Base-by-base conservation (phyloP, 306 rosid genomes). In the Cucurbita argyrosperma region DNA sequence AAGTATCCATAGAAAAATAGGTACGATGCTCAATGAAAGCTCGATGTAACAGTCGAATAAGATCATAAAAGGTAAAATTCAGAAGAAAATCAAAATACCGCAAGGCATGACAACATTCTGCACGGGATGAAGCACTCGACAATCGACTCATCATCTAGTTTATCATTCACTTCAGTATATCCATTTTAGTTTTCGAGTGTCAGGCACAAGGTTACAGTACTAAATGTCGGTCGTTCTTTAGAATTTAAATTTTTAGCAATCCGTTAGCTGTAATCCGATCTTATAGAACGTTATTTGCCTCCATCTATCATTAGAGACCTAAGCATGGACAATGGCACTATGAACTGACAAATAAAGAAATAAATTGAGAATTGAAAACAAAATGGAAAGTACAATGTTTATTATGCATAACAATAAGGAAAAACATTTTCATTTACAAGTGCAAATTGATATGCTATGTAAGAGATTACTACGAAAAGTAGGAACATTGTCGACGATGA, bases 1-100 rank as follows among this genome's bases (percentile, higher is more conserved):
- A 64, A 76, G 76, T 26, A 79, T 77, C 72, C 80, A 86, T 71
- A 62, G 77, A 78, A 77, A 74, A 67, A 81, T 38, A 80, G 18
- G 72, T 63, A 64, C 74, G 79, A 61, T 37, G 52, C 52, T 58
- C 57, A 40, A 51, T 70, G 40, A 58, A 62, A 75, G 50, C 12
- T 10, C 39, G 26, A 26, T 4, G 43, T 73, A 60, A 56, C 50
- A 73, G 42, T 30, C 38, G 0, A 4, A 73, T 18, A 53, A 56
- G 42, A 11, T 55, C 53, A 75, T 43, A 14, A 14, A 43, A 26
- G 13, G 37, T 23, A 74, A 57, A 56, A 53, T 43, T 4, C 38
- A 72, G 47, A 72, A 72, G 38, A 50, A 53, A 53, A 18, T 12
- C n/a, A 18, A 23, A 7, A 39, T 72, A 37, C 16, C 4, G 0